phyloP scores from a whole-genome alignment of 2,329 filamentous ascomycete species.

The Westerdykella aurantiaca region DNA sequence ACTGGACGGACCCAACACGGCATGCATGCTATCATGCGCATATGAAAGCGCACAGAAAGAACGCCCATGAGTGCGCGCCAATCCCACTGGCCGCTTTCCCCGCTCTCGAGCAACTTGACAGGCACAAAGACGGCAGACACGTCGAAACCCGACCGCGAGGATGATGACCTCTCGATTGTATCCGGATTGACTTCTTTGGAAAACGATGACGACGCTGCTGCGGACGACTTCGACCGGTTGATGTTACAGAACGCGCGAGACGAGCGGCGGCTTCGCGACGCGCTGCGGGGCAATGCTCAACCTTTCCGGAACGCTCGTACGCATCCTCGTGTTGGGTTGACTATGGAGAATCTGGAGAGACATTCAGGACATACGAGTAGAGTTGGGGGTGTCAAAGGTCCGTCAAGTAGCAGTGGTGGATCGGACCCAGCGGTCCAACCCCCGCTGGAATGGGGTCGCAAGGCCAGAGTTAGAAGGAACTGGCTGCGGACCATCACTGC shows the following conservation, averaged over 20 bases:
- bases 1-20: not conserved
- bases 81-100: constrained; percentile 29
- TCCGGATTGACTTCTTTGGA: constrained; percentile 38
- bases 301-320: constrained; percentile 42
- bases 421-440: constrained; percentile 43
- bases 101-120: constrained; percentile 21
- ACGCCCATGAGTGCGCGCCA: constrained; percentile 31
- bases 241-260: constrained; percentile 44
- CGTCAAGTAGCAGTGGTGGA: constrained; percentile 34
- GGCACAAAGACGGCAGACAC: constrained; percentile 1
- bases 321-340: constrained; percentile 37
- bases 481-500: constrained; percentile 40
- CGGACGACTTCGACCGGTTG: constrained; percentile 43
- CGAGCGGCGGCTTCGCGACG: constrained; percentile 35
- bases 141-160: not conserved
- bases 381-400: constrained; percentile 14
- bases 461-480: constrained; percentile 36
- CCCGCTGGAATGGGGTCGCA: constrained; percentile 46
- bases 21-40: not conserved
- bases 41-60: not conserved
- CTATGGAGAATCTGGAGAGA: constrained; percentile 41
- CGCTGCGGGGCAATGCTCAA: constrained; percentile 26
- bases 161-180: constrained; percentile 12
- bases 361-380: constrained; percentile 19
- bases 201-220: constrained; percentile 29